phyloP scores from a whole-genome alignment of 352 stramenopile genomes.

The Phytopythium ostracodes region DNA sequence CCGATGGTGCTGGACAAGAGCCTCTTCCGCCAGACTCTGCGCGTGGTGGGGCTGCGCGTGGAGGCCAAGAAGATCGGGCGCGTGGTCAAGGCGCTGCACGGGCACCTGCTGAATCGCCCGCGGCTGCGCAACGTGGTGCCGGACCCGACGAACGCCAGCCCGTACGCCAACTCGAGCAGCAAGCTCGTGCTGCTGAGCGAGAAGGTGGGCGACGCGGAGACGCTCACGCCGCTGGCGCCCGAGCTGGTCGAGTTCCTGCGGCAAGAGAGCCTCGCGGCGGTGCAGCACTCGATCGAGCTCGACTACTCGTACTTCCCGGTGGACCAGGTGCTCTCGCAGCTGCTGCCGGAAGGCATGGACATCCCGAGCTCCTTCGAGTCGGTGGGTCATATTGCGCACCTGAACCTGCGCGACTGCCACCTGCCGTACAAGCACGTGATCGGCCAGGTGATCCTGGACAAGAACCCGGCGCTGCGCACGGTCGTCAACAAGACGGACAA shows the following conservation, averaged over 20 bases:
- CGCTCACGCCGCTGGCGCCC: constrained; percentile 40
- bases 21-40: constrained; percentile 67
- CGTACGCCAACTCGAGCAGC: constrained; percentile 55
- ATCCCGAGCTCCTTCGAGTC: constrained; percentile 95
- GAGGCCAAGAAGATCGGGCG: constrained; percentile 78
- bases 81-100: constrained; percentile 67
- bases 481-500: constrained; percentile 98
- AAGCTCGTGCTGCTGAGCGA: constrained; percentile 74
- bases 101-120: constrained; percentile 68
- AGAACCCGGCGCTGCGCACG: constrained; percentile 93
- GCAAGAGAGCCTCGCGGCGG: constrained; percentile 52
- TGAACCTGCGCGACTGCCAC: constrained; percentile 94
- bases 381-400: constrained; percentile 96
- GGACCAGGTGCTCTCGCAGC: constrained; percentile 71
- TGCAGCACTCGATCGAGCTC: constrained; percentile 64
- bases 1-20: constrained; percentile 51
- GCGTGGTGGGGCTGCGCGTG: constrained; percentile 67
- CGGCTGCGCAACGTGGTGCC: constrained; percentile 74
- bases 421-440: constrained; percentile 97
- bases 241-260: constrained; percentile 55
- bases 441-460: constrained; percentile 97
- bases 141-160: constrained; percentile 54
- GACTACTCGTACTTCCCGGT: constrained; percentile 79
- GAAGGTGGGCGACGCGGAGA: constrained; percentile 52
- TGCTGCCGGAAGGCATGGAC: constrained; percentile 79